Base-by-base conservation (phyloP, 164 flowering plant species). In the Vitis labrusca region DNA sequence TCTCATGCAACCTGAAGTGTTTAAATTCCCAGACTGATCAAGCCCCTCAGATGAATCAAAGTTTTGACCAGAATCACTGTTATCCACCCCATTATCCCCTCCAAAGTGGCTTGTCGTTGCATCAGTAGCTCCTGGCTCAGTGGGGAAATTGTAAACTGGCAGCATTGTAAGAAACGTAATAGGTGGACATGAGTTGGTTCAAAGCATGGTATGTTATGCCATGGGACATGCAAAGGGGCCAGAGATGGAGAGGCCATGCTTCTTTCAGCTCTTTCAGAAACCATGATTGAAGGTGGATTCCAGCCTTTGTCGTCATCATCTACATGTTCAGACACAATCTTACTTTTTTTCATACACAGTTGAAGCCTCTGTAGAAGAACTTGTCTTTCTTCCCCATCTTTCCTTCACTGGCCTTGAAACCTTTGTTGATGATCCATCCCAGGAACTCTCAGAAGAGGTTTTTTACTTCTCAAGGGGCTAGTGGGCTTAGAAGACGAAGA, bases 361-460 rank as follows among this genome's bases (percentile, higher is more conserved):
- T 72, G 86, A 65, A 37, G 84, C 59, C 19, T 55, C 74, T 16
- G 72, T 73, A 50, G 86, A 70, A 50, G 84, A 30, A 60, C 59
- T 66, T 23, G 73, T 61, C 77, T 85, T 93, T 76, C 88, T 85
- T 52, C 93, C 89, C 52, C 90, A 69, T 61, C 80, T 96, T 50
- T 90, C 91, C 71, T 85, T 87, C 12, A 71, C 19, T 50, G 92
- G 74, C 73, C 87, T 90, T 58, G 91, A 81, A 19, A 50, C 71
- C 77, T 83, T 95, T 13, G 69, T 66, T n/a, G 91, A 81, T 68
- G 92, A 82, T 69, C 89, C 94, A 73, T 95, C 97, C 96, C 93
- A 90, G 19, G 93, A 86, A 79, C 93, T 85, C 74, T 95, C 99
- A 3, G 94, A 89, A 11, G 88, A 82, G 37, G 84, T n/a, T 78